Base-by-base conservation (phyloP, 345 rosid genomes). In the Acer negundo region DNA sequence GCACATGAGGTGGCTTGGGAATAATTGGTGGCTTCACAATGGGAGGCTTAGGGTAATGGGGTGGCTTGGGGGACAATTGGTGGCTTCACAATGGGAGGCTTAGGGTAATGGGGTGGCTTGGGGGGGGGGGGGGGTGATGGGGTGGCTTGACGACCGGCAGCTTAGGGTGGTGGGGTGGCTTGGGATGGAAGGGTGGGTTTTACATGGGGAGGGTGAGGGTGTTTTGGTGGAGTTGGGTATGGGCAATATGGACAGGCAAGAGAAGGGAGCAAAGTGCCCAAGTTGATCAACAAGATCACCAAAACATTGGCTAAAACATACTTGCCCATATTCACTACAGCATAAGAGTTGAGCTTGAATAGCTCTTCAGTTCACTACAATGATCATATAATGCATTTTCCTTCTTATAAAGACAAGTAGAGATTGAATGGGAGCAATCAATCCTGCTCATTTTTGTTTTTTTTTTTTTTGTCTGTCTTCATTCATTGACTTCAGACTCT, bases 211-310 rank as follows among this genome's bases (percentile, higher is more conserved):
- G 15, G 89, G 89, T 11, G 3, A 28, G 15, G 89, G 90, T 11
- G 90, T 85, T 42, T 80, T 85, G 89, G 84, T 0, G 82, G 80
- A 62, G 73, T 22, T 31, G 90, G 91, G 63, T 38, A 73, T 20
- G 85, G 80, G 55, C 93, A 89, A n/a, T 53, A 16, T 23, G 89
- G 86, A 63, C 91, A 87, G 19, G 89, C 85, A 5, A 81, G 75
- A 61, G 87, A 70, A 75, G 80, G 3, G 15, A 83, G 77, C 72
- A 84, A 69, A 55, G 78, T 69, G 15, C 77, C 72, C 28, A 82
- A 44, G 77, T 53, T 81, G 9, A 88, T 35, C 38, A 35, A 61
- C 12, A 88, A 76, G 42, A 84, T 53, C 19, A 88, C 22, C 40
- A 82, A 13, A 16, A 69, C 49, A 46, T 10, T 46, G 3, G 42